Conservation (phyloP, 805 yeast species). For the Lipomyces yamanashiensis region DNA sequence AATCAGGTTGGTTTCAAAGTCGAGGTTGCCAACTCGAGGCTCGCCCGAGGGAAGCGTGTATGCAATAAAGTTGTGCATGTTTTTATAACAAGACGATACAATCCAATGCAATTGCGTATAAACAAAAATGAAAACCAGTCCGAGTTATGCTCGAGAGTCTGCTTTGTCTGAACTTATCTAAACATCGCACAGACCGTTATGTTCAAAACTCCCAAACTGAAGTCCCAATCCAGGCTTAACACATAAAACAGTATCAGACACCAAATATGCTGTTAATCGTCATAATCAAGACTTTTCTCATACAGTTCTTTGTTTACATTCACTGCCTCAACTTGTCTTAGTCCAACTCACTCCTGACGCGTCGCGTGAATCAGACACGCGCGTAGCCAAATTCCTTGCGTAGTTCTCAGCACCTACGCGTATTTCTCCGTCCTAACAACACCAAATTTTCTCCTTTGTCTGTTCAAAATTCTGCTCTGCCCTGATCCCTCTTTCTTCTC, state of each 20-base stretch:
- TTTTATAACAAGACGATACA: not conserved
- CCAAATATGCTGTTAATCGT: too few relatives aligned
- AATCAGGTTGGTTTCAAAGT: slow-evolving; percentile 12
- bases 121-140: not conserved
- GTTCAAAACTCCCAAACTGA: not conserved
- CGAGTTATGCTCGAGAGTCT: not conserved
- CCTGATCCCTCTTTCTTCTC: not conserved
- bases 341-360: not conserved
- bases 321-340: too few relatives aligned
- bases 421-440: not conserved
- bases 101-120: not conserved
- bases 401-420: slow-evolving; percentile 3
- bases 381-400: not conserved
- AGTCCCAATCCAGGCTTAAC: not conserved
- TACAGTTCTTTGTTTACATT: too few relatives aligned
- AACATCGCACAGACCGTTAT: too few relatives aligned
- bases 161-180: too few relatives aligned
- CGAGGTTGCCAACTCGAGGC: slow-evolving; percentile 23
- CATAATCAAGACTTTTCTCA: too few relatives aligned
- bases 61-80: slow-evolving; percentile 9
- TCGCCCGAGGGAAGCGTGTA: slow-evolving; percentile 1
- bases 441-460: slow-evolving; percentile 9
- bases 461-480: not conserved
- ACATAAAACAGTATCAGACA: too few relatives aligned
- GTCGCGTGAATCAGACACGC: not conserved